phyloP scores from a whole-genome alignment of 164 flowering plant species.

The Tetracentron sinense region DNA sequence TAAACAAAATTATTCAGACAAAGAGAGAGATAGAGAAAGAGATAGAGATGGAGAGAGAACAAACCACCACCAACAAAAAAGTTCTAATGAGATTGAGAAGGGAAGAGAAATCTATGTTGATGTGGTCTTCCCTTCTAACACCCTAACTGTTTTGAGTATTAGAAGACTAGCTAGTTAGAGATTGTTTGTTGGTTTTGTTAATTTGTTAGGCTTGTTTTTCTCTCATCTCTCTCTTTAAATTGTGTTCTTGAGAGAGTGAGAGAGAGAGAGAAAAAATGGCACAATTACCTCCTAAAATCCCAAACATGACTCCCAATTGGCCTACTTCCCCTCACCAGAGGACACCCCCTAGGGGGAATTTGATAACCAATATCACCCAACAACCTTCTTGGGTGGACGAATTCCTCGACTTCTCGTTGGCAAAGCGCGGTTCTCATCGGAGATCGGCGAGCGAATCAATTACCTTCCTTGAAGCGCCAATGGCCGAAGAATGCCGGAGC shows the following conservation, averaged over 20 bases:
- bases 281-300: constrained; percentile 81
- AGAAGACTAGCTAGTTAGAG: background rate
- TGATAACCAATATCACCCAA: constrained; percentile 16
- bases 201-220: background rate
- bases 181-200: constrained; percentile 12
- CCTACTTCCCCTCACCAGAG: constrained; percentile 48
- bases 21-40: background rate
- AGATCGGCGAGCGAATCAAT: constrained; percentile 61
- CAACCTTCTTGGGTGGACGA: constrained; percentile 68
- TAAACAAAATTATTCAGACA: background rate
- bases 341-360: constrained; percentile 20
- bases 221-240: background rate
- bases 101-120: background rate
- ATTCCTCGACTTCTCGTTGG: constrained; percentile 77
- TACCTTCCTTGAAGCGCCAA: constrained; percentile 47
- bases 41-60: background rate
- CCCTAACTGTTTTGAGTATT: background rate
- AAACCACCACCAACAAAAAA: background rate
- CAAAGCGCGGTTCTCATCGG: constrained; percentile 48
- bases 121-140: background rate
- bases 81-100: background rate
- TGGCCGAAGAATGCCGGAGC: constrained; percentile 26
- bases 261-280: constrained; percentile 43
- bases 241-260: background rate
- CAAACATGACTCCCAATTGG: constrained; percentile 57